Conservation (phyloP, 805 yeast genomes). For the Saccharomycopsis capsularis region DNA sequence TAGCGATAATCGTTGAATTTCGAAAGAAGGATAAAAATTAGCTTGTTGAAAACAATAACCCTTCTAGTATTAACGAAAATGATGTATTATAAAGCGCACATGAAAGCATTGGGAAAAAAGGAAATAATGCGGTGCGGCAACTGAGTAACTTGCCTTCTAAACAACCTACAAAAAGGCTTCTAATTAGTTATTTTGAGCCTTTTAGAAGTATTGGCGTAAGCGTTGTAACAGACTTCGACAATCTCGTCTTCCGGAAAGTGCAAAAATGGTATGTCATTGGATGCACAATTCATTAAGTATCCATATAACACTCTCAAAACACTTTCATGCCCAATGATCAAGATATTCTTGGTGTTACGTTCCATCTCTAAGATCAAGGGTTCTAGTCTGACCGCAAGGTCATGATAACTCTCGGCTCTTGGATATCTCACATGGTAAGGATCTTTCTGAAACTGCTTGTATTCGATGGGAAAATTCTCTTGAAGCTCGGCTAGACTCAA, state of each 20-base stretch:
- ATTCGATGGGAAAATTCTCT: conserved; percentile 60
- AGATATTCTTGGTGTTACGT: conserved; percentile 76
- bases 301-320: conserved; percentile 87
- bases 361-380: conserved; percentile 92
- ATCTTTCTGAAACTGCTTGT: conserved; percentile 55
- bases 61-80: no score
- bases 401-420: conserved; percentile 93
- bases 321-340: conserved; percentile 90
- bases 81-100: no score
- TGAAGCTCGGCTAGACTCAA: conserved; percentile 54
- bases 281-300: conserved; percentile 86
- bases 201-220: conserved; percentile 67
- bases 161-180: no score
- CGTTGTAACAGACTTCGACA: conserved; percentile 81
- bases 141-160: no score
- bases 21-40: background rate
- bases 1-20: no score
- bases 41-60: no score
- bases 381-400: conserved; percentile 88
- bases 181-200: conserved; percentile 34
- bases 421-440: conserved; percentile 93
- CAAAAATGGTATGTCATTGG: conserved; percentile 76
- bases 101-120: no score
- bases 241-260: conserved; percentile 76
- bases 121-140: no score